Base-by-base conservation (phyloP, 1,284 basidiomycete genomes). In the Marasmius sp. region DNA sequence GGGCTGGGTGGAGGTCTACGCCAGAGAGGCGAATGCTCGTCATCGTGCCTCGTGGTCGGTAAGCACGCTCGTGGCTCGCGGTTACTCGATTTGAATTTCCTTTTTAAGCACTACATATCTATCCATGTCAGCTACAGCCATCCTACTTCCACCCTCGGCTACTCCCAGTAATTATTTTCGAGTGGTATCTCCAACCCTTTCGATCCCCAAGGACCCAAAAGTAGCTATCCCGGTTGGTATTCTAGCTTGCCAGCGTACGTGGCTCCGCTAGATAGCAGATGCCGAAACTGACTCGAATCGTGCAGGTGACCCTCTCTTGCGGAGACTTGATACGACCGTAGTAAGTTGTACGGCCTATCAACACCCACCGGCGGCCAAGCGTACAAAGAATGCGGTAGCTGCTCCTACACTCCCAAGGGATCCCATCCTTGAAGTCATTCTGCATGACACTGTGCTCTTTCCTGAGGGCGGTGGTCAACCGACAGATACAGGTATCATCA, bases 391-490 rank as follows among this genome's bases (percentile, higher is more conserved):
- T 69, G 74, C 82, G n/a, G 83, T 85, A 54, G 69, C 82, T 11
- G 66, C 79, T 10, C 77, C 81, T 12, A 71, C 77, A 38, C 67
- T 81, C n/a, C 77, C 81, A 1, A 73, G 70, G 12, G 79, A 77
- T 52, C 81, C 83, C 6, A 73, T 85, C 16, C 76, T 89, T 38
- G 85, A 89, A 66, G 77, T 95, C 4, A 81, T 91, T 65, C 75
- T 93, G 45, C 86, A 89, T 63, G 94, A 95, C 72, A 94, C 92
- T 1, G 81, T 93, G n/a, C 82, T 94, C 50, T 95, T 95, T 70
- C 94, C 94, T 0, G 94, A 95, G 75, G 92, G 93, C 12, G 94
- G 94, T 14, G 93, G 92, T 2, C 94, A 96, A 68, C 91, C 92
- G 0, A 88, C 87, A 6, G 94, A 95, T 70, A 87, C 86, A 22